Conservation (phyloP, 2,329 filamentous ascomycete genomes). For the Botrytis porri region DNA sequence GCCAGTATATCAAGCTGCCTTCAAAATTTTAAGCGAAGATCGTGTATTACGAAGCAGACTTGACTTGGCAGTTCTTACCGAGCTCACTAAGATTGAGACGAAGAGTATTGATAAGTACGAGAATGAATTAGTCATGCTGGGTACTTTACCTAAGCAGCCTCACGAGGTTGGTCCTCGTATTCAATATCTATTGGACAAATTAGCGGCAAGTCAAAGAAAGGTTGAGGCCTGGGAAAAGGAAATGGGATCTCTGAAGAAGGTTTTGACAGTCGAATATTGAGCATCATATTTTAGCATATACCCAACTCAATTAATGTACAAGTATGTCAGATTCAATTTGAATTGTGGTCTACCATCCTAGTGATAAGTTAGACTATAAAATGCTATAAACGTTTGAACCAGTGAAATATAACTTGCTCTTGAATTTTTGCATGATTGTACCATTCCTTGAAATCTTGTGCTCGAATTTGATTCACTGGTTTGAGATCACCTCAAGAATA, state of each 20-base stretch:
- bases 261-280: slow-evolving; percentile 52
- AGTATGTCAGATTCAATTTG: neutral
- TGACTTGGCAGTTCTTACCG: slow-evolving; percentile 65
- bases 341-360: neutral
- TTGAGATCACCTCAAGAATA: neutral
- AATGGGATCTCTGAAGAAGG: slow-evolving; percentile 68
- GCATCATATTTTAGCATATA: slow-evolving; percentile 19
- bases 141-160: slow-evolving; percentile 66
- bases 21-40: slow-evolving; percentile 68
- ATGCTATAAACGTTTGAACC: neutral
- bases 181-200: slow-evolving; percentile 70
- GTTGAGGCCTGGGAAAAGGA: slow-evolving; percentile 72
- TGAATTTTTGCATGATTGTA: no score
- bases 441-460: neutral
- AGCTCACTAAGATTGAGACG: slow-evolving; percentile 69
- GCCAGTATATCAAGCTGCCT: slow-evolving; percentile 83
- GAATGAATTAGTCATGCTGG: slow-evolving; percentile 70
- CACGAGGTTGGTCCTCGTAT: slow-evolving; percentile 64
- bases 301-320: slow-evolving; percentile 24
- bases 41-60: slow-evolving; percentile 70
- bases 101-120: slow-evolving; percentile 76
- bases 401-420: neutral
- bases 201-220: slow-evolving; percentile 70
- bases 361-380: neutral
- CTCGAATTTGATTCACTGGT: neutral